Evolutionary conservation across 2,329 filamentous ascomycete genomes (phyloP), one percentile per base, ranked within the genome.

Genomic region (Alternaria metachromatica): DNA sequence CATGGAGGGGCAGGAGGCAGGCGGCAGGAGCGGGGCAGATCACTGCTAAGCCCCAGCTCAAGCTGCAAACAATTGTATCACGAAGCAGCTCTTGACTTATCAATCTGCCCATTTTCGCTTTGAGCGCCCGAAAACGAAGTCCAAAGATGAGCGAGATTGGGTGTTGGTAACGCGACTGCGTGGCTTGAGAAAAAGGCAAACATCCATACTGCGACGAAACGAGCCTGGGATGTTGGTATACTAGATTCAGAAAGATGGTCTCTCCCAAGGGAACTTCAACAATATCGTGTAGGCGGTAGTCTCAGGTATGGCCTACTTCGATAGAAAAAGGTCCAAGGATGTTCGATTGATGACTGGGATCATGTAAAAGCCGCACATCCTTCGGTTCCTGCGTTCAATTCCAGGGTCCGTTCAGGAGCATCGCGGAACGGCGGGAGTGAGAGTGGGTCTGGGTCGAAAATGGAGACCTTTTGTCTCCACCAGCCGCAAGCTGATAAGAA

Each of bases 11-110:
- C n/a, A 41, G 9, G n/a, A 3, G 60, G 49, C 59, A 44, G 25
- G 33, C 44, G n/a, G 53, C 33, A 55, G 49, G 45, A 60, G 58
- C 48, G 62, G 64, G 58, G 64, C 64, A 57, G 18, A 15, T 48
- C 48, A 43, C 28, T 12, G 61, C 46, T 56, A 55, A 55, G 59
- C 55, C 53, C 23, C 49, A 49, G 23, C 23, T 11, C 11, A 61
- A 20, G 8, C 33, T 30, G n/a, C 13, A 11, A 23, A 28, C 0
- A 10, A 13, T 4, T 23, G 12, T 23, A 46, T 46, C 7, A 12
- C 4, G 44, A 46, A 23, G 44, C 20, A 46, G 44, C 20, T 46
- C 20, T 23, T 23, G 8, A 15, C 2, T 15, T 15, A 23, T 4
- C 8, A 5, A 4, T 25, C 13, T 23, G 20, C 44, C 20, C 11